Evolutionary conservation across 352 stramenopile genomes (phyloP).

Genomic region (Globisporangium spiculum): DNA sequence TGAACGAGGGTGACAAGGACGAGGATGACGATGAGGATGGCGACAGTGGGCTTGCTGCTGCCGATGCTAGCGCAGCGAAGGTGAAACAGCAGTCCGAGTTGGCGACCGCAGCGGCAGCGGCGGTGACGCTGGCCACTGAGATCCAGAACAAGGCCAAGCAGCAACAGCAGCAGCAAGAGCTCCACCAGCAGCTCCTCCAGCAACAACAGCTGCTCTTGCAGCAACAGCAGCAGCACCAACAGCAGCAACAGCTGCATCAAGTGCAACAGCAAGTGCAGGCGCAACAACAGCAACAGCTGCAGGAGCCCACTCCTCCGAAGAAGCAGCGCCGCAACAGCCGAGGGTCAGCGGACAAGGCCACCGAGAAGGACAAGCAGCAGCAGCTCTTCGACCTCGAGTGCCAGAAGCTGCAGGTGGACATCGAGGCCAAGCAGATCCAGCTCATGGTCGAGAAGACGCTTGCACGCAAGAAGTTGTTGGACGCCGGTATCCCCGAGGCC

Average conservation of each 20-base stretch:
- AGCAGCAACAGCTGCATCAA: slow-evolving; percentile 1
- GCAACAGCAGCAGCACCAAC: background rate
- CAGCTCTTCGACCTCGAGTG: slow-evolving; percentile 50
- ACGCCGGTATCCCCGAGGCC: slow-evolving; percentile 35
- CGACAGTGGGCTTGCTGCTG: background rate
- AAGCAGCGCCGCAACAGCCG: slow-evolving; percentile 8
- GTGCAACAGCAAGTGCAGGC: background rate
- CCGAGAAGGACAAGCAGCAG: slow-evolving; percentile 35
- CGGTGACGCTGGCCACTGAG: background rate
- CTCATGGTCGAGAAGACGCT: slow-evolving; percentile 49
- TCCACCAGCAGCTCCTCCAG: slow-evolving; percentile 4
- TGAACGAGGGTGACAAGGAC: slow-evolving; percentile 22
- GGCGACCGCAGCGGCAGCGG: background rate
- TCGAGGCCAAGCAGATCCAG: slow-evolving; percentile 46
- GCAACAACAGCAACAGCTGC: background rate
- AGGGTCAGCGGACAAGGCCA: background rate
- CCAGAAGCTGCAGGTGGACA: slow-evolving; percentile 43
- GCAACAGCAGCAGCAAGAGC: background rate
- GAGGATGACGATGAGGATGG: background rate
- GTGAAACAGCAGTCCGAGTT: slow-evolving; percentile 1
- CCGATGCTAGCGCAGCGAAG: background rate
- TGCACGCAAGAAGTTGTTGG: slow-evolving; percentile 42
- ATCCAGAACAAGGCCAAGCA: slow-evolving; percentile 3
- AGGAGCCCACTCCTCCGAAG: background rate
- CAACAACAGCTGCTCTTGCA: slow-evolving; percentile 4